Evolutionary conservation across 1,284 basidiomycete genomes (phyloP).

Genomic region (Ganoderma multipileum): DNA sequence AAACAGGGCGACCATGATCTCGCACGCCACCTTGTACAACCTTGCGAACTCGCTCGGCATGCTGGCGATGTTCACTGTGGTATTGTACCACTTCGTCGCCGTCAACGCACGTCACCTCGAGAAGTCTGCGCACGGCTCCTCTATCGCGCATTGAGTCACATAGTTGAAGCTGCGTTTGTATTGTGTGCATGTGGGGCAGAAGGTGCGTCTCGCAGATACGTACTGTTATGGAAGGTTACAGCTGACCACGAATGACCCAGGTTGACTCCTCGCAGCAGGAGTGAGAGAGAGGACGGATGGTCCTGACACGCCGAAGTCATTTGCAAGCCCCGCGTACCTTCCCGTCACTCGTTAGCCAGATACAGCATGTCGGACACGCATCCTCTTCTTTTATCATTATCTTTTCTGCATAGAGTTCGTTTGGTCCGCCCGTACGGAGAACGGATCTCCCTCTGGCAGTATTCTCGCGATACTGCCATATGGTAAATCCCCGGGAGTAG

Average conservation of each 20-base stretch:
- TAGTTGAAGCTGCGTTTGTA: not conserved
- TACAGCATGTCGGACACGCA: conserved; percentile 2
- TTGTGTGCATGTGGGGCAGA: not conserved
- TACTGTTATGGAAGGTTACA: not conserved
- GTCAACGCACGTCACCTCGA: conserved; percentile 73
- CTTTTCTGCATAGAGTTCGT: not conserved
- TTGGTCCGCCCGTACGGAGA: not conserved
- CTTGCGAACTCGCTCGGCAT: conserved; percentile 86
- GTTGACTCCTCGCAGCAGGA: not conserved
- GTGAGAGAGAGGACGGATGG: not conserved
- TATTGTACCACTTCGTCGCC: conserved; percentile 87
- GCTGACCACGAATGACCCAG: not conserved
- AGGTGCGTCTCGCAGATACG: not conserved
- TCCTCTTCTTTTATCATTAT: conserved; percentile 1
- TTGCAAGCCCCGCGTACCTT: not conserved
- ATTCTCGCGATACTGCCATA: not conserved
- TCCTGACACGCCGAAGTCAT: not conserved
- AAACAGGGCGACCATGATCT: conserved; percentile 60
- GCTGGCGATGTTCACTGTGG: conserved; percentile 83
- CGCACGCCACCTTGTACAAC: conserved; percentile 79
- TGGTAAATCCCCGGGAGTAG: not conserved
- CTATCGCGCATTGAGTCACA: conserved; percentile 11
- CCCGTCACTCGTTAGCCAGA: not conserved
- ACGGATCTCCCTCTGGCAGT: not conserved
- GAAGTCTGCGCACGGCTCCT: conserved; percentile 7